Conservation (phyloP, 306 rosid genomes). For the Clitoria ternatea region DNA sequence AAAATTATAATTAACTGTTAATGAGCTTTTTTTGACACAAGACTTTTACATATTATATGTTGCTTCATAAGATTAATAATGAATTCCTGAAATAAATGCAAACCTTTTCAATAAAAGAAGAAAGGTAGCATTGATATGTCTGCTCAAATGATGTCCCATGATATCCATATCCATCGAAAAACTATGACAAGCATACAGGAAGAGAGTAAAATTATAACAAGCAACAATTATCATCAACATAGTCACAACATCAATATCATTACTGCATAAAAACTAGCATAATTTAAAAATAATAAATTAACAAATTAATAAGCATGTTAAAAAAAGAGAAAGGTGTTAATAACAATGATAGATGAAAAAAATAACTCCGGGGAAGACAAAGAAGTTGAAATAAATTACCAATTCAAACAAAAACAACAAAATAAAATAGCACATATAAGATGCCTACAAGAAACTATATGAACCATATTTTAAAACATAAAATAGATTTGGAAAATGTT, state of each 20-base stretch:
- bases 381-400: background rate
- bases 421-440: no score
- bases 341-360: background rate
- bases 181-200: slow-evolving; percentile 40
- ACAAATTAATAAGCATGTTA: background rate
- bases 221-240: slow-evolving; percentile 7
- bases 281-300: background rate
- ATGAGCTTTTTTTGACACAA: background rate
- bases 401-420: background rate
- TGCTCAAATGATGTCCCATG: slow-evolving; percentile 98
- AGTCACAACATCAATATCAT: background rate
- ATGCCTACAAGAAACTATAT: background rate
- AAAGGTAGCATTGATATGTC: slow-evolving; percentile 91
- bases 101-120: slow-evolving; percentile 98
- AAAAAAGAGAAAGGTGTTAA: background rate
- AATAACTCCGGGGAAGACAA: background rate
- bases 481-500: background rate
- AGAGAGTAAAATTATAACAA: slow-evolving; percentile 3
- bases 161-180: slow-evolving; percentile 87
- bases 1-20: background rate
- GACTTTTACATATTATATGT: background rate
- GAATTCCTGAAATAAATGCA: slow-evolving; percentile 9
- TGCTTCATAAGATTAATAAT: background rate
- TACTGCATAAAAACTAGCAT: no score
- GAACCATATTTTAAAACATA: background rate